These are phyloP conservation scores for Coniosporium uncinatum DNA, from an alignment of 2,329 filamentous ascomycete genomes.

Conservation along the genomic window DNA sequence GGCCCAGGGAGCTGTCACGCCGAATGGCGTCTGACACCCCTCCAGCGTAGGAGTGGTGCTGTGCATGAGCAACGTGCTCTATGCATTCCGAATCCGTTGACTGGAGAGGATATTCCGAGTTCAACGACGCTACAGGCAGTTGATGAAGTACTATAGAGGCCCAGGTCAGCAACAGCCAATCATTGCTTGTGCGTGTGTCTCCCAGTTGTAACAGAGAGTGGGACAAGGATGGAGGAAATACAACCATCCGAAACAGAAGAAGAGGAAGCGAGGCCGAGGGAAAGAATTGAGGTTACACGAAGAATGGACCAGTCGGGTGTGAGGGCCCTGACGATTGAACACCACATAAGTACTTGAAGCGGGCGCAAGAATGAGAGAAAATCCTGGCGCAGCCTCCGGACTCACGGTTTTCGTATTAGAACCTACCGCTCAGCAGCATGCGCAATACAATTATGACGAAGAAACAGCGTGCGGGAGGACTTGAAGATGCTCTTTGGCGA, in stretches of 20 bases:
- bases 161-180: not conserved
- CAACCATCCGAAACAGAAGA: not conserved
- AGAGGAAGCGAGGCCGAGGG: not conserved
- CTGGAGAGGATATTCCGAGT: slow-evolving; percentile 27
- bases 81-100: slow-evolving; percentile 39
- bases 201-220: not conserved
- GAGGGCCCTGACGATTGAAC: no score
- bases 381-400: no score
- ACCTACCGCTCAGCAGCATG: no score
- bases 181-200: not conserved
- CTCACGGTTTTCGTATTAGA: no score
- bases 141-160: not conserved
- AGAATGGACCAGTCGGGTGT: not conserved
- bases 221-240: not conserved
- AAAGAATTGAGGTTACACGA: not conserved
- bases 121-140: not conserved
- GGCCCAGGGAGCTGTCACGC: slow-evolving; percentile 40
- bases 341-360: no score
- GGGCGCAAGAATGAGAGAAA: no score
- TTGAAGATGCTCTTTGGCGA: no score
- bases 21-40: slow-evolving; percentile 40
- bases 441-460: no score
- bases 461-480: no score
- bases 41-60: slow-evolving; percentile 34
- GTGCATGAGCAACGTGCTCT: slow-evolving; percentile 38